Evolutionary conservation across 2,329 filamentous ascomycete genomes (phyloP).

Genomic region (Penicillium sp.): DNA sequence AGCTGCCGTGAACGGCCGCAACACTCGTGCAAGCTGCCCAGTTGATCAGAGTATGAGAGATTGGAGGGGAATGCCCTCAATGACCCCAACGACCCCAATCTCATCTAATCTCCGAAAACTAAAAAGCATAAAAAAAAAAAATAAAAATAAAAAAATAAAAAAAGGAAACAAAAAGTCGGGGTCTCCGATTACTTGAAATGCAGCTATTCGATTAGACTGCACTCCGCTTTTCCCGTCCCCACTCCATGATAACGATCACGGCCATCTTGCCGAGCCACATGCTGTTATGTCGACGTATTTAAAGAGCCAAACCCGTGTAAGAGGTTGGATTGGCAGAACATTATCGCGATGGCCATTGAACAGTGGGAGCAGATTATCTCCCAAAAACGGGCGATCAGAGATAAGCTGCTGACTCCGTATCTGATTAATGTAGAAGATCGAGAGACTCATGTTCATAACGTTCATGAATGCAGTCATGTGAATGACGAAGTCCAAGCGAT

Average conservation of each 20-base stretch:
- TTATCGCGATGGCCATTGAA: constrained; percentile 20
- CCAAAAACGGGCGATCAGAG: constrained; percentile 27
- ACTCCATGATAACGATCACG: constrained; percentile 7
- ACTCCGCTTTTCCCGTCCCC: constrained; percentile 2
- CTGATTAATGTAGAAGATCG: constrained; percentile 25
- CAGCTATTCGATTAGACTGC: background rate
- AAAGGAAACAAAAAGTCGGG: background rate
- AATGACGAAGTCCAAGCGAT: constrained; percentile 26
- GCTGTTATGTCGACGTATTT: background rate
- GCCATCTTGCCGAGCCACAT: constrained; percentile 1
- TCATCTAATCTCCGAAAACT: background rate
- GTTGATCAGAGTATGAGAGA: background rate
- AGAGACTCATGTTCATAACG: constrained; percentile 20
- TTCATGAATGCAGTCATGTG: constrained; percentile 26
- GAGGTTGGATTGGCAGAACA: no score
- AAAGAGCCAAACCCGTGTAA: background rate
- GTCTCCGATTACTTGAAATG: background rate
- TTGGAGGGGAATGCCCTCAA: background rate
- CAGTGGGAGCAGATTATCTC: constrained; percentile 33
- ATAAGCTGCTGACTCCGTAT: constrained; percentile 30
- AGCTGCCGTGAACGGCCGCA: background rate
- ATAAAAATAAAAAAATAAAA: no score
- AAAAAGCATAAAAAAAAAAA: no score
- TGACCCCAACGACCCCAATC: background rate
- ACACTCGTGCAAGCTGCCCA: background rate